These are phyloP conservation scores for Nicotiana tabacum DNA, from an alignment of 257 asterid species.

Conservation along the genomic window DNA sequence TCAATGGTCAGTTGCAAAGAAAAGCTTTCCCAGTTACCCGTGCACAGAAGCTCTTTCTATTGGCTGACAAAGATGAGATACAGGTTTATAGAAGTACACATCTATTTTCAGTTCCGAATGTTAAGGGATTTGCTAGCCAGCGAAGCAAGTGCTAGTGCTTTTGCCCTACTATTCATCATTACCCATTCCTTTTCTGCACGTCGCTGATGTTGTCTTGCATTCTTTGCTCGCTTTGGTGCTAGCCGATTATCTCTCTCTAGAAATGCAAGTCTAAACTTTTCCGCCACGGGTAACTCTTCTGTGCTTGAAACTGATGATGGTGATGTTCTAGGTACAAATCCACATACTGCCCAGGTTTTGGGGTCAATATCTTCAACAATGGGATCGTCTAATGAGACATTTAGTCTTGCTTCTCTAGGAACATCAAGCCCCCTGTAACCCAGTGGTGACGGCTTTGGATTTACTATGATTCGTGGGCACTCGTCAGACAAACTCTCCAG, in stretches of 20 bases:
- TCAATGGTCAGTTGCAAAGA: background rate
- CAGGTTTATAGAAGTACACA: background rate
- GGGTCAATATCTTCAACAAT: conserved; percentile 66
- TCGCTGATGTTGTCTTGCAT: conserved; percentile 81
- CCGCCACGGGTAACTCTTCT: conserved; percentile 71
- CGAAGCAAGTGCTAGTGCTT: conserved; percentile 81
- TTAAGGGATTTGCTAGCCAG: conserved; percentile 47
- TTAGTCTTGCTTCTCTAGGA: conserved; percentile 65
- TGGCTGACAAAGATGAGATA: background rate
- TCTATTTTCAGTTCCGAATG: conserved; percentile 23
- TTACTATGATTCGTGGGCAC: conserved; percentile 76
- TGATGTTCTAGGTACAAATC: conserved; percentile 23
- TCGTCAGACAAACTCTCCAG: conserved; percentile 52
- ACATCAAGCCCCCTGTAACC: conserved; percentile 58
- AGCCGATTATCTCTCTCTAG: conserved; percentile 79
- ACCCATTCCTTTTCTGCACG: conserved; percentile 82
- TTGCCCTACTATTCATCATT: conserved; percentile 52
- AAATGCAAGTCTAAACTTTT: conserved; percentile 86
- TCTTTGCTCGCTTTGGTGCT: conserved; percentile 97
- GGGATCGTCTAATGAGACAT: conserved; percentile 52
- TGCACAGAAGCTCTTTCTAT: background rate
- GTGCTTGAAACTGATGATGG: conserved; percentile 23
- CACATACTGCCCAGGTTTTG: conserved; percentile 65
- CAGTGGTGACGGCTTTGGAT: conserved; percentile 67
- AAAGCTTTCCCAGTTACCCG: background rate